phyloP scores from a whole-genome alignment of 352 stramenopile genomes.

The Phytopythium cucurbitacearum region DNA sequence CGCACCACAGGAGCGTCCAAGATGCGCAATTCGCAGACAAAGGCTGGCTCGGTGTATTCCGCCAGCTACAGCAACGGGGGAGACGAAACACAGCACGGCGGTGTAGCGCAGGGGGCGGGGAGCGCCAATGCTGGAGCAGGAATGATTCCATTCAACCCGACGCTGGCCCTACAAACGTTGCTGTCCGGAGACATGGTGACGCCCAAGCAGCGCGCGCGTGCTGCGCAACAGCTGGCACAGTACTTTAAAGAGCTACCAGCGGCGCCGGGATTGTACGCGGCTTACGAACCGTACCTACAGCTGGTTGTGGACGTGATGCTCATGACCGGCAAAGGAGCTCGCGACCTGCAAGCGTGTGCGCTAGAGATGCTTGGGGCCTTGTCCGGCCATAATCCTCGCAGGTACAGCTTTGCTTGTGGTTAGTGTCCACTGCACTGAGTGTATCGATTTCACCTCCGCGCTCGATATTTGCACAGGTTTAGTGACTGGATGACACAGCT shows the following conservation, averaged over 20 bases:
- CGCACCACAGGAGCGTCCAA: no score
- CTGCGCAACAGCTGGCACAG: conserved; percentile 38
- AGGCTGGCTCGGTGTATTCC: conserved; percentile 1
- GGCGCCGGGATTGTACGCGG: conserved; percentile 22
- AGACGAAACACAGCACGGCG: background rate
- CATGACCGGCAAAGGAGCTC: conserved; percentile 18
- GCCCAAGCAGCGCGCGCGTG: conserved; percentile 35
- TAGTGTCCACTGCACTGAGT: background rate
- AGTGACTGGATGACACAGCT: conserved; percentile 49
- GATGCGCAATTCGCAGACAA: no score
- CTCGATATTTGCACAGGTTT: conserved; percentile 12
- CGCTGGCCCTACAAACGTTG: conserved; percentile 39
- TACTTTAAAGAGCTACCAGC: conserved; percentile 23
- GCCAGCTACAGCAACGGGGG: background rate
- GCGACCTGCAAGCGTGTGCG: conserved; percentile 34
- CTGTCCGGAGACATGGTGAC: conserved; percentile 26
- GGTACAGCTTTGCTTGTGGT: conserved; percentile 8
- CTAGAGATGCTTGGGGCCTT: conserved; percentile 35
- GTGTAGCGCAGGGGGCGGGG: background rate
- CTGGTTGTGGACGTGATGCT: conserved; percentile 31
- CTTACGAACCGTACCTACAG: conserved; percentile 50
- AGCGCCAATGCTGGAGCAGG: conserved; percentile 1
- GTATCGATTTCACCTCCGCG: background rate
- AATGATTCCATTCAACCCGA: conserved; percentile 26
- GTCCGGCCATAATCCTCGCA: conserved; percentile 31